A percentile compares a stretch with the other conserved stretches of the same genome.
These are phyloP conservation scores for Rhodosporidiobolus odoratus DNA, from an alignment of 768 basidiomycete genomes.

Conservation along the genomic window DNA sequence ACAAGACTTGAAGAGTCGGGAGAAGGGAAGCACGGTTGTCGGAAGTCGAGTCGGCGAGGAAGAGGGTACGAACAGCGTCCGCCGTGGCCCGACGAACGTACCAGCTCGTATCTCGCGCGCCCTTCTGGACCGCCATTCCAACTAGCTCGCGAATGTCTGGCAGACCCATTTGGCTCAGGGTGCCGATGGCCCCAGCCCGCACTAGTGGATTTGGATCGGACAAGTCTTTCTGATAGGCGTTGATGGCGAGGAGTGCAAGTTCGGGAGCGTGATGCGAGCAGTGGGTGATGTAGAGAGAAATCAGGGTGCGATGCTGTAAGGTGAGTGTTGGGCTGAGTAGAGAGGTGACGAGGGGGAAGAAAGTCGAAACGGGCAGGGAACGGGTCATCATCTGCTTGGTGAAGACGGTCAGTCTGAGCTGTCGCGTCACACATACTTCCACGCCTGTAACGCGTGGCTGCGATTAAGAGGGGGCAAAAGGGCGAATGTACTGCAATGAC, in stretches of 20 bases:
- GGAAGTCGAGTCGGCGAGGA: slow-evolving; percentile 57
- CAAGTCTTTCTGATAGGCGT: slow-evolving; percentile 96
- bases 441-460: background rate
- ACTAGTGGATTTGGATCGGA: slow-evolving; percentile 88
- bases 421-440: too few species aligned
- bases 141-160: slow-evolving; percentile 81
- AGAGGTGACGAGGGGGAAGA: slow-evolving; percentile 95
- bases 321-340: slow-evolving; percentile 77
- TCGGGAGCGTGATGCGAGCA: slow-evolving; percentile 92
- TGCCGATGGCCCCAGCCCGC: slow-evolving; percentile 89
- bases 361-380: slow-evolving; percentile 80
- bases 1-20: slow-evolving; percentile 47
- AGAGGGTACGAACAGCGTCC: slow-evolving; percentile 59
- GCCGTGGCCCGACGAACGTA: slow-evolving; percentile 92
- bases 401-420: background rate
- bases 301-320: slow-evolving; percentile 90
- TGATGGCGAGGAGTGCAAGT: slow-evolving; percentile 89
- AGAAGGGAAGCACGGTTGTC: slow-evolving; percentile 62
- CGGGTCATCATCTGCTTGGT: slow-evolving; percentile 74
- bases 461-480: background rate
- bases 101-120: slow-evolving; percentile 82
- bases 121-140: slow-evolving; percentile 83
- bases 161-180: slow-evolving; percentile 84
- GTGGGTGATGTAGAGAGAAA: slow-evolving; percentile 93
- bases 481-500: slow-evolving; percentile 71